Evolutionary conservation across 768 basidiomycete species (phyloP), one percentile per base, ranked within the genome.

Genomic region (Kwoniella sp.): DNA sequence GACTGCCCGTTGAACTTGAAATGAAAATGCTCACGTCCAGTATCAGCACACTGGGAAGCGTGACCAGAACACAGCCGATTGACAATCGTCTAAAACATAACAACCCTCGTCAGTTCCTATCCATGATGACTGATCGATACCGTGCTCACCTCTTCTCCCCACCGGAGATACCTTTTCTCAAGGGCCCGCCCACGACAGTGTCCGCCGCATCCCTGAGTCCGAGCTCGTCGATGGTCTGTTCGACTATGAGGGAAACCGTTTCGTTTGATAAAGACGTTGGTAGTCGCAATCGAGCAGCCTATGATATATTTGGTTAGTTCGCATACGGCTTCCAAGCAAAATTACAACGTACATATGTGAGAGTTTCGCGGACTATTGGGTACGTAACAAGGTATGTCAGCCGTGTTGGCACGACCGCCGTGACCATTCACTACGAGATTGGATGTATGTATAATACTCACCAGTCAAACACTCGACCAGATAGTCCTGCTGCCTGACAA

Each of bases 81-180:
- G 85, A 72, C 37, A 79, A 60, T 48, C 78, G 74, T 53, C 74
- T 72, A 30, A n/a, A n/a, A n/a, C n/a, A n/a, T n/a, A n/a, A n/a
- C n/a, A n/a, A n/a, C n/a, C n/a, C n/a, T 8, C 24, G 33, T 68
- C 48, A 65, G 47, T 27, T 9, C 8, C 26, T 29, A 13, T 33
- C 21, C 47, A 51, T n/a, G 33, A 47, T 33, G n/a, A 24, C 26
- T 10, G 21, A 22, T 24, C 24, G 84, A 2, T 0, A 6, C 15
- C 33, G 84, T 5, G 86, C 84, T 5, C 85, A 83, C n/a, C 88
- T 83, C 68, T 86, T 87, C 74, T 89, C 87, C 2, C 88, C 86
- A 8, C 86, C 87, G 22, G 85, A 86, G 37, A 88, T 85, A 1
- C 87, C 88, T 52, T 86, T 81, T 40, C 83, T 81, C 19, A 87